Evolutionary conservation across 2,329 filamentous ascomycete species (phyloP).

Genomic region (Neofusicoccum laricinum): DNA sequence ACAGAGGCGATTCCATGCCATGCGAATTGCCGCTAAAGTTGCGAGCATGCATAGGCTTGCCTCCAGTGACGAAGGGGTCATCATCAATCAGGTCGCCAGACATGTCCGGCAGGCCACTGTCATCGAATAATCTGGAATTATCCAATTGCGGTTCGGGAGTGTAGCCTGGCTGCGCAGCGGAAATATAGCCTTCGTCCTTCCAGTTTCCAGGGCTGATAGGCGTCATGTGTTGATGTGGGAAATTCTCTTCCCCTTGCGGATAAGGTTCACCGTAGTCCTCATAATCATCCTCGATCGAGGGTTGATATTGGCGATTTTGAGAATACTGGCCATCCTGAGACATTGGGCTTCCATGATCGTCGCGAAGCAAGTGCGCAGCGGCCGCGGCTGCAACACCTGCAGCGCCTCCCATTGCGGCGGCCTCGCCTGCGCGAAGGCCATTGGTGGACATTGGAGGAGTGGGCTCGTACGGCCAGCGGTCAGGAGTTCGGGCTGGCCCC

Average conservation of each 20-base stretch:
- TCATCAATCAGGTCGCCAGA: slow-evolving; percentile 46
- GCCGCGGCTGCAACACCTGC: slow-evolving; percentile 55
- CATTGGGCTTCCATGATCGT: slow-evolving; percentile 24
- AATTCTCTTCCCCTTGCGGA: slow-evolving; percentile 22
- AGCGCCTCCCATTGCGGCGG: slow-evolving; percentile 49
- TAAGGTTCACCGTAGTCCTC: slow-evolving; percentile 30
- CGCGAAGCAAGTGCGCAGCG: slow-evolving; percentile 31
- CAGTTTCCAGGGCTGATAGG: slow-evolving; percentile 53
- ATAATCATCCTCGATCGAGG: slow-evolving; percentile 38
- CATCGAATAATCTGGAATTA: slow-evolving; percentile 51
- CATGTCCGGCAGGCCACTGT: slow-evolving; percentile 56
- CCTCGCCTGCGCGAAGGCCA: slow-evolving; percentile 31
- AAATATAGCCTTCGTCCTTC: slow-evolving; percentile 88
- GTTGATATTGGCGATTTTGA: slow-evolving; percentile 31
- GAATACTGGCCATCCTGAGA: slow-evolving; percentile 25
- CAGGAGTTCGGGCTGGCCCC: slow-evolving; percentile 58
- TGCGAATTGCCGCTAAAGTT: slow-evolving; percentile 88
- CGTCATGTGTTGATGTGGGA: slow-evolving; percentile 18
- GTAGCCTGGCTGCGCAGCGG: slow-evolving; percentile 60
- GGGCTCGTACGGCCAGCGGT: slow-evolving; percentile 55
- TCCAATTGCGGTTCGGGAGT: slow-evolving; percentile 42
- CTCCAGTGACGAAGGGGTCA: slow-evolving; percentile 64
- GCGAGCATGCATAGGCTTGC: slow-evolving; percentile 52
- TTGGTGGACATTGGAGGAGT: slow-evolving; percentile 45
- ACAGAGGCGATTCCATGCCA: slow-evolving; percentile 83